Percentiles rank a stretch among this genome's conserved stretches.
These are phyloP conservation scores for Solanum tacnaense DNA, from an alignment of 257 asterid species.

Conservation along the genomic window DNA sequence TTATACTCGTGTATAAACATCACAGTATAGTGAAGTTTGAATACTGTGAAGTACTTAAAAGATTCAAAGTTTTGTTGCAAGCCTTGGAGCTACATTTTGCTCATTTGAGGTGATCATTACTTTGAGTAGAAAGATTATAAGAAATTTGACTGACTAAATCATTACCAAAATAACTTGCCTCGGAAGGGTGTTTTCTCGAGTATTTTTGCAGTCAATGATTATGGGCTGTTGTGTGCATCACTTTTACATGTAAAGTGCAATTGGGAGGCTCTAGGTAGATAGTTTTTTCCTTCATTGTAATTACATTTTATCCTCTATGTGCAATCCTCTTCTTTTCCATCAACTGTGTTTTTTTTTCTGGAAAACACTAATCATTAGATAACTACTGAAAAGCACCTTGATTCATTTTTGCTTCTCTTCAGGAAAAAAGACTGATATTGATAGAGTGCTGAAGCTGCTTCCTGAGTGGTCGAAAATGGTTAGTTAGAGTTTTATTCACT, in stretches of 20 bases:
- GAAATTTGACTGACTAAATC: not conserved
- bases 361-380: not conserved
- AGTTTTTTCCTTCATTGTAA: not conserved
- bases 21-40: not conserved
- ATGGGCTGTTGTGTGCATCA: not conserved
- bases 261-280: not conserved
- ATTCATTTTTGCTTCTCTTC: not conserved
- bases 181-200: not conserved
- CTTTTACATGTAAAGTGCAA: not conserved
- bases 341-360: not conserved
- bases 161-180: not conserved
- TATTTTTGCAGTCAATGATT: not conserved
- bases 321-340: not conserved
- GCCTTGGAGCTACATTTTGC: not conserved
- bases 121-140: not conserved
- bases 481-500: slow-evolving; percentile 15
- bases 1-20: not conserved
- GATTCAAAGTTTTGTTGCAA: not conserved
- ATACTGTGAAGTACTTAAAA: not conserved
- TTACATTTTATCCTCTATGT: not conserved
- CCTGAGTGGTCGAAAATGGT: slow-evolving; percentile 78
- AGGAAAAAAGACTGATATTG: slow-evolving; percentile 49
- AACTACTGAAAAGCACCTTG: not conserved
- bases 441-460: slow-evolving; percentile 55
- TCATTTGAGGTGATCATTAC: not conserved